Conservation (phyloP, 106 monocot species). For the Xerophyta viscosa region DNA sequence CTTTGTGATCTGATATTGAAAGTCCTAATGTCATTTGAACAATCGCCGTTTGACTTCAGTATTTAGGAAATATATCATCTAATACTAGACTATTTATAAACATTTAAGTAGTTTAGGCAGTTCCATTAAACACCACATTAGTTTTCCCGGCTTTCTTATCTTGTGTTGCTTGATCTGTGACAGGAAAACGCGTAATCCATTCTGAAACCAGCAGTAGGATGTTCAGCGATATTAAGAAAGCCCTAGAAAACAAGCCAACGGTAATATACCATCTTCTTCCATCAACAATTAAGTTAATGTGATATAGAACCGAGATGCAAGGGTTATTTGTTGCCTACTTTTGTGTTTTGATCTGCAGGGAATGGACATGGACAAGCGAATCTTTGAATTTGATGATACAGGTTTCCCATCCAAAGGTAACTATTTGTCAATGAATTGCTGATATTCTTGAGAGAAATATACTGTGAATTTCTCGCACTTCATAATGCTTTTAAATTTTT, state of each 20-base stretch:
- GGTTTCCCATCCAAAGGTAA: slow-evolving; percentile 31
- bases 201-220: slow-evolving; percentile 64
- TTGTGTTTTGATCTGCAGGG: slow-evolving; percentile 31
- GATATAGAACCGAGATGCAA: no score
- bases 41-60: no score
- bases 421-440: neutral
- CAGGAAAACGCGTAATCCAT: slow-evolving; percentile 84
- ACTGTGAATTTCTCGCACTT: no score
- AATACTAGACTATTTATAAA: no score
- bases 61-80: no score
- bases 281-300: no score
- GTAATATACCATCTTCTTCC: slow-evolving; percentile 11
- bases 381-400: slow-evolving; percentile 35
- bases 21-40: no score
- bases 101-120: neutral
- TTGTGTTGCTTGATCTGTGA: neutral
- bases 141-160: neutral
- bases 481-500: neutral
- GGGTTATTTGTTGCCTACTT: no score
- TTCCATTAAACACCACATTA: neutral
- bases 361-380: slow-evolving; percentile 16
- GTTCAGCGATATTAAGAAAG: slow-evolving; percentile 57
- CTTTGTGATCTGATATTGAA: no score
- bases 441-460: no score
- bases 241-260: slow-evolving; percentile 39